Conservation (phyloP, 2,329 filamentous ascomycete genomes). For the Pseudodiploospora longispora region DNA sequence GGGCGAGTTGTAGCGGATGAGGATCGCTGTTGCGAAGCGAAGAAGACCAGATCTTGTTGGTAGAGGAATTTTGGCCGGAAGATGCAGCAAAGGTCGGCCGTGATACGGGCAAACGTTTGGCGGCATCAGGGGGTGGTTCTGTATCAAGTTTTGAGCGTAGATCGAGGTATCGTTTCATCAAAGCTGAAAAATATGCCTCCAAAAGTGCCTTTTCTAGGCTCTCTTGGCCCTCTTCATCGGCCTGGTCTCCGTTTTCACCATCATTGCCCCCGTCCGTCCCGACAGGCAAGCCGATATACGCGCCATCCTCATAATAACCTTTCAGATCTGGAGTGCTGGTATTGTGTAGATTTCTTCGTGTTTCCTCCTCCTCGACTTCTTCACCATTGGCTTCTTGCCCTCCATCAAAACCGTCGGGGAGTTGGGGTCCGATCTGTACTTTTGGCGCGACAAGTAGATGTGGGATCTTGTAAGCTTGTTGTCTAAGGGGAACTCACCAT, state of each 20-base stretch:
- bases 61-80: constrained; percentile 43
- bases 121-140: constrained; percentile 42
- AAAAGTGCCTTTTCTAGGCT: constrained; percentile 39
- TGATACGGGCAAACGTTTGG: constrained; percentile 43
- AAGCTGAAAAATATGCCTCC: constrained; percentile 58
- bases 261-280: constrained; percentile 19
- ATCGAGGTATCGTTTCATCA: constrained; percentile 56
- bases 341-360: constrained; percentile 35
- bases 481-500: constrained; percentile 48
- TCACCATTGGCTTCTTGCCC: constrained; percentile 22
- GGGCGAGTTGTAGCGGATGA: constrained; percentile 49
- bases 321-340: constrained; percentile 43
- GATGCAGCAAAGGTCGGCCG: constrained; percentile 48
- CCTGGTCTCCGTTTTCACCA: constrained; percentile 19
- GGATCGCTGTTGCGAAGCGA: constrained; percentile 48
- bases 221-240: constrained; percentile 17
- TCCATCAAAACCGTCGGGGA: constrained; percentile 30
- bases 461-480: constrained; percentile 67
- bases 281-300: constrained; percentile 59
- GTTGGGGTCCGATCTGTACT: constrained; percentile 43
- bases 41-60: constrained; percentile 43
- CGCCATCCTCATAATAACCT: constrained; percentile 69
- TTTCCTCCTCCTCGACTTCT: constrained; percentile 24
- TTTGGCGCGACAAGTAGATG: constrained; percentile 59
- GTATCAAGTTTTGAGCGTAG: constrained; percentile 55